A percentile compares a stretch with the other conserved stretches of the same genome.
phyloP scores from a whole-genome alignment of 2,329 filamentous ascomycete genomes.

The Aspergillus unguis region DNA sequence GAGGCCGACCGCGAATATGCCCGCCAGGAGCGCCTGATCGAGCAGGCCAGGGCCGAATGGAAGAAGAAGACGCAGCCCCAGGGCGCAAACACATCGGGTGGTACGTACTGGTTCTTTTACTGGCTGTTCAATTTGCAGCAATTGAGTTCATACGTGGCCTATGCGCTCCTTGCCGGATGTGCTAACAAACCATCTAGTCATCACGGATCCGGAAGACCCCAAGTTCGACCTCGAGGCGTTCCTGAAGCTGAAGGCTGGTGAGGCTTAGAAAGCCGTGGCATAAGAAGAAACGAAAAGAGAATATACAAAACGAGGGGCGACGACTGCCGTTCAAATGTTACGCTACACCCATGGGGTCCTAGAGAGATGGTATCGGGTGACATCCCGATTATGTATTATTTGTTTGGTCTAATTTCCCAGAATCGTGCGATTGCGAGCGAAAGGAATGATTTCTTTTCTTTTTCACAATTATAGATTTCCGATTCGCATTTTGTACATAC shows the following conservation, averaged over 20 bases:
- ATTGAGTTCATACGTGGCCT: not conserved
- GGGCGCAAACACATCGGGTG: conserved; percentile 38
- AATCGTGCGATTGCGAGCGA: conserved; percentile 42
- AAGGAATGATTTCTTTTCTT: conserved; percentile 36
- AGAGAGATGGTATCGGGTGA: conserved; percentile 31
- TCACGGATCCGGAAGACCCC: conserved; percentile 75
- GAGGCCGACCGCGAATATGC: conserved; percentile 78
- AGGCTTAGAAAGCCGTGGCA: conserved; percentile 32
- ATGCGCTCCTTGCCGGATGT: conserved; percentile 5
- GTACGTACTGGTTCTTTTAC: conserved; percentile 26
- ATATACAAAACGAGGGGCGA: conserved; percentile 29
- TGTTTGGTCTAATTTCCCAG: conserved; percentile 42
- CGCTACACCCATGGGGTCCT: conserved; percentile 35
- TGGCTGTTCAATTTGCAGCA: not conserved
- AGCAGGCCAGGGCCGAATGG: conserved; percentile 88
- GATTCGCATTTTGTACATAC: conserved; percentile 43
- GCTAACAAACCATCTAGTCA: conserved; percentile 48
- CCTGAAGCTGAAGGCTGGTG: conserved; percentile 61
- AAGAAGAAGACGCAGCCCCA: conserved; percentile 67
- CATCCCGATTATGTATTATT: conserved; percentile 40
- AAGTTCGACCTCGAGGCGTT: conserved; percentile 92
- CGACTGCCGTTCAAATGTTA: conserved; percentile 26
- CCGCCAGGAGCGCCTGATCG: conserved; percentile 87
- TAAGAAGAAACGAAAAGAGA: conserved; percentile 13
- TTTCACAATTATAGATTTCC: conserved; percentile 37